A percentile compares a stretch with the other conserved stretches of the same genome.
Evolutionary conservation across 2,329 filamentous ascomycete genomes (phyloP).

Genomic region (Tolypocladium capitatum): DNA sequence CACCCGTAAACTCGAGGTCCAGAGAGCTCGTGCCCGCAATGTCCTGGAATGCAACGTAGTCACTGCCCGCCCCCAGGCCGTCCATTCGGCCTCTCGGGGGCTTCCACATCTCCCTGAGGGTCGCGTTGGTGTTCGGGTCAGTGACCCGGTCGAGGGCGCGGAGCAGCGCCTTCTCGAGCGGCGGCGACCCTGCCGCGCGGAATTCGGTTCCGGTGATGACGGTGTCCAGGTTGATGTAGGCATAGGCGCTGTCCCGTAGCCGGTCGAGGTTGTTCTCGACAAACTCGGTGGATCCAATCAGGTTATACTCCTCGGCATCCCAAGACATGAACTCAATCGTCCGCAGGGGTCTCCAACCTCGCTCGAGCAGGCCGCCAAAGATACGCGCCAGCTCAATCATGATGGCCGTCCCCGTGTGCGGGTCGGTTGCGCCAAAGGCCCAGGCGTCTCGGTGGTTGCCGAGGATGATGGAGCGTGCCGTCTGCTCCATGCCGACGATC

Average conservation of each 20-base stretch:
- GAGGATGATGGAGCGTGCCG: conserved; percentile 71
- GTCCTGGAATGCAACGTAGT: conserved; percentile 83
- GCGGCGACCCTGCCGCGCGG: conserved; percentile 64
- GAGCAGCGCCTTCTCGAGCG: conserved; percentile 59
- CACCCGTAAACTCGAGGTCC: conserved; percentile 65
- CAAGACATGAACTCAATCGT: conserved; percentile 95
- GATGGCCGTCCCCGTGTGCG: conserved; percentile 78
- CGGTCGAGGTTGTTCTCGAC: conserved; percentile 72
- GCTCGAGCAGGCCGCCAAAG: conserved; percentile 61
- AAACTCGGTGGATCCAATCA: conserved; percentile 87
- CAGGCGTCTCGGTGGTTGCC: conserved; percentile 91
- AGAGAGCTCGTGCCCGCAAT: conserved; percentile 81
- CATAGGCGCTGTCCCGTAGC: conserved; percentile 62
- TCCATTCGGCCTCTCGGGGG: conserved; percentile 45
- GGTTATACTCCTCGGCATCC: conserved; percentile 88
- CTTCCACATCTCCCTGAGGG: conserved; percentile 68
- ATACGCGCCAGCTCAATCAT: conserved; percentile 81
- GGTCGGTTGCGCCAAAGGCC: conserved; percentile 77
- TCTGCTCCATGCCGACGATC: conserved; percentile 73
- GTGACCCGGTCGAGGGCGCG: conserved; percentile 61
- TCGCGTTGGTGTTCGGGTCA: conserved; percentile 59
- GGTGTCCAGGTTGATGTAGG: conserved; percentile 83
- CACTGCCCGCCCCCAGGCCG: conserved; percentile 60
- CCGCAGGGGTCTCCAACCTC: conserved; percentile 83
- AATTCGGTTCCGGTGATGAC: conserved; percentile 67